Evolutionary conservation across 805 yeast genomes (phyloP).

Genomic region (Saccharomyces jurei): DNA sequence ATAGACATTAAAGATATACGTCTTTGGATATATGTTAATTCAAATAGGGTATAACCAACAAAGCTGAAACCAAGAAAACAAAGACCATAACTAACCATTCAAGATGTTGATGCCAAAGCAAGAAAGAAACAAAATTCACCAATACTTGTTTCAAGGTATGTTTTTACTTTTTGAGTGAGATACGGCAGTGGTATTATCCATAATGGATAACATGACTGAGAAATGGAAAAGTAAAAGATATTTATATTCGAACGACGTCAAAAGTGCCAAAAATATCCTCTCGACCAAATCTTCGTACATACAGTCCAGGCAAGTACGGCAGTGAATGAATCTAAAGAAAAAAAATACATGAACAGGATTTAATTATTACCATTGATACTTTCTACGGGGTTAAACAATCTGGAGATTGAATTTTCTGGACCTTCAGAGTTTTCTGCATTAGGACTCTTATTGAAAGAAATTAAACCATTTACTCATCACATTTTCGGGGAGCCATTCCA

Average conservation of each 20-base stretch:
- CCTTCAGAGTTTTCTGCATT: not conserved
- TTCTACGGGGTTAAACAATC: too few species aligned
- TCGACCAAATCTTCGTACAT: not conserved
- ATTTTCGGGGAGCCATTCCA: not conserved
- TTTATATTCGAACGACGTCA: constrained; percentile 1
- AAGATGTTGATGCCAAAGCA: constrained; percentile 98
- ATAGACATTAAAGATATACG: not conserved
- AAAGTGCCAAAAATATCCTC: not conserved
- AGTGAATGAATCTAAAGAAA: not conserved
- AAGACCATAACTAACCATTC: constrained; percentile 22
- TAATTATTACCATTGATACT: not conserved
- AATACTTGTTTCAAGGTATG: constrained; percentile 97
- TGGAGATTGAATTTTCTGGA: too few species aligned
- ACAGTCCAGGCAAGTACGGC: not conserved
- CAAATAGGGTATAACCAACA: not conserved
- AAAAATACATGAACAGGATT: too few species aligned
- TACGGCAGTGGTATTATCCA: not conserved
- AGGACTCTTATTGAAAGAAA: not conserved
- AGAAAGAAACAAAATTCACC: constrained; percentile 99
- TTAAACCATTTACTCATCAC: not conserved
- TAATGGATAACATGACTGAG: not conserved
- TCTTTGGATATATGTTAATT: not conserved
- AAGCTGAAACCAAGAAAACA: not conserved
- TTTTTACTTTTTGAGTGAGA: constrained; percentile 16
- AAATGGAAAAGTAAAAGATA: constrained; percentile 12